Evolutionary conservation across 148 eudicot species (phyloP).

Genomic region (Limonium bicolor): DNA sequence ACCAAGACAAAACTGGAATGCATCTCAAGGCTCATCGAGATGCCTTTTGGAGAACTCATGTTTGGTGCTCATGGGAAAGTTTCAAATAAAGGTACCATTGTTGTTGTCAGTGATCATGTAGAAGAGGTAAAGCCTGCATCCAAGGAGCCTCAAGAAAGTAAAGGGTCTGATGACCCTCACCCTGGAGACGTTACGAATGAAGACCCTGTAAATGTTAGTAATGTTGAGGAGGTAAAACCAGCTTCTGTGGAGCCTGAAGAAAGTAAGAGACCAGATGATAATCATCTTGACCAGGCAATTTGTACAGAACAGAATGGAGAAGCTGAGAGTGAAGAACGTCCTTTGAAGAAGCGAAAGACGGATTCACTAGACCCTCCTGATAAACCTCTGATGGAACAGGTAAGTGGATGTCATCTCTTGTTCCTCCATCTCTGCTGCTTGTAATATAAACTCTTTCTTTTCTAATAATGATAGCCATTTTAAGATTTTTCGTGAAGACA

Average conservation of each 20-base stretch:
- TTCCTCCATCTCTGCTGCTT: too few species aligned
- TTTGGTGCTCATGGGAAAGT: conserved; percentile 41
- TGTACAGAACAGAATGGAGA: conserved; percentile 26
- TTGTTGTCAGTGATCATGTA: conserved; percentile 14
- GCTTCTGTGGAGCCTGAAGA: conserved; percentile 24
- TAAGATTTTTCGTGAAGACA: too few species aligned
- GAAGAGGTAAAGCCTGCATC: conserved; percentile 18
- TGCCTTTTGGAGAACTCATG: conserved; percentile 94
- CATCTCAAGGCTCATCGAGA: conserved; percentile 76
- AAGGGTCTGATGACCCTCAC: conserved; percentile 15
- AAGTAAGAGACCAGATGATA: conserved; percentile 15
- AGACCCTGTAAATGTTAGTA: too few species aligned
- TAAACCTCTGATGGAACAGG: conserved; percentile 77
- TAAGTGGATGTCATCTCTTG: too few species aligned
- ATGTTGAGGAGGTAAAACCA: conserved; percentile 13
- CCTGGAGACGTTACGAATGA: too few species aligned
- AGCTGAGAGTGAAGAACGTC: conserved; percentile 33
- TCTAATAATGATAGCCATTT: neutral
- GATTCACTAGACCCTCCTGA: conserved; percentile 37
- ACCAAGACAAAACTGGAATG: conserved; percentile 76
- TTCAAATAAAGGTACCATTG: conserved; percentile 14
- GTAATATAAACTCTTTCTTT: too few species aligned
- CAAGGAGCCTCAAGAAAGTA: conserved; percentile 19
- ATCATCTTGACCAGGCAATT: conserved; percentile 14
- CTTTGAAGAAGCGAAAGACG: conserved; percentile 33